Base-by-base conservation (phyloP, 768 basidiomycete genomes). In the Mycena latifolia region DNA sequence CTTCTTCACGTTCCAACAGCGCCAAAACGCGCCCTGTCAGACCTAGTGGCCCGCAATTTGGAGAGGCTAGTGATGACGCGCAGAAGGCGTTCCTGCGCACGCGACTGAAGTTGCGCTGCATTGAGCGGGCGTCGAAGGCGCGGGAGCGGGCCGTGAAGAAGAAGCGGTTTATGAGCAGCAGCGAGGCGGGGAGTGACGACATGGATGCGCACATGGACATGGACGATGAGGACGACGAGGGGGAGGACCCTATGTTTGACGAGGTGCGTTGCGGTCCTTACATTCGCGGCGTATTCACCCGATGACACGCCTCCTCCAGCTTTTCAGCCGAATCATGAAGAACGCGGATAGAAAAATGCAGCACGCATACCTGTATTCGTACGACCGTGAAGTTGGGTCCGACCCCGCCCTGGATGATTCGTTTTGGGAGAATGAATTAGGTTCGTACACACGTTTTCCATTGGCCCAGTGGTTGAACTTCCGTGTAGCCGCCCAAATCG, bases 41-140 rank as follows among this genome's bases (percentile, higher is more conserved):
- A 56, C 2, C 51, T 35, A 14, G 7, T 3, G 37, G 37, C 37
- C 37, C 15, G 15, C 37, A 39, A 14, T 39, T 39, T 14, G 37
- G 37, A 50, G 62, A 48, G 28, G 55, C 55, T 28, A 67, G 76
- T 2, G 84, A 84, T 57, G 82, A 86, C 20, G 78, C 88, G 0
- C 85, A 88, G 61, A 88, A 85, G 45, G 69, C 77, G 5, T 84
- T 92, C 51, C 74, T 92, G 52, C 78, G 88, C 28, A 88, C 89
- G 55, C 84, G 86, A 31, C 86, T 92, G 66, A 85, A 85, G 70
- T 85, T 84, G 5, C 83, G 85, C 54, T 92, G 89, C 74, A 72
- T 89, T 47, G 88, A 90, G 73, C 81, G 89, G 22, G 90, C 88
- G 0, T 79, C 81, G 35, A 84, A 84, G 67, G 87, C 86, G 24